A percentile compares a stretch with the other conserved stretches of the same genome.
Conservation (phyloP, 768 basidiomycete species). For the Tylopilus intermedius region DNA sequence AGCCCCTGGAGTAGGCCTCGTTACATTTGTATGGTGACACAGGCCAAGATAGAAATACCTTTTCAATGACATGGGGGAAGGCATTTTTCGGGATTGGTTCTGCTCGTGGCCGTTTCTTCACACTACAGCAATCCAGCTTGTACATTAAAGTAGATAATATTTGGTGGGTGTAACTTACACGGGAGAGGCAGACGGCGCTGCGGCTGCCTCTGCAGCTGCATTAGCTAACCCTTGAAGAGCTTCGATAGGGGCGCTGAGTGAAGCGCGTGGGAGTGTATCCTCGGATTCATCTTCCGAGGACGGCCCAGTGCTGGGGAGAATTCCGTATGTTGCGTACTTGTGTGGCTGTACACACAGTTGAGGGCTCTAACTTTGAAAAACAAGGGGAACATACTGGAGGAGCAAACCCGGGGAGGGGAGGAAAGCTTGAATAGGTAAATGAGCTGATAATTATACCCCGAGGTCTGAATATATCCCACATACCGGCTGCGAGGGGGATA, state of each 20-base stretch:
- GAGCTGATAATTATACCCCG: conserved; percentile 22
- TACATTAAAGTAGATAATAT: neutral
- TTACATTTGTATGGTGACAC: neutral
- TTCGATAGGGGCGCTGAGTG: conserved; percentile 89
- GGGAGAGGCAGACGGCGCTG: conserved; percentile 62
- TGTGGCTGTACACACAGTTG: conserved; percentile 52
- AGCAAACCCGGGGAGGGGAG: conserved; percentile 86
- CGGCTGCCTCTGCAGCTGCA: conserved; percentile 90
- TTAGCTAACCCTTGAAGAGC: conserved; percentile 92
- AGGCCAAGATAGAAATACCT: conserved; percentile 38
- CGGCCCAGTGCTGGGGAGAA: conserved; percentile 75
- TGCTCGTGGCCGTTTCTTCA: conserved; percentile 79
- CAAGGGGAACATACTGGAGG: conserved; percentile 59
- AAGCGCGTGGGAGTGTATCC: conserved; percentile 77
- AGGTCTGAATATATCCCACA: conserved; percentile 26
- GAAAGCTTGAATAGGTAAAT: conserved; percentile 49
- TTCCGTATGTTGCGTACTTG: conserved; percentile 88
- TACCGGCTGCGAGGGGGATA: conserved; percentile 31
- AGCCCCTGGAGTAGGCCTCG: conserved; percentile 52
- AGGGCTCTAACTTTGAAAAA: conserved; percentile 11
- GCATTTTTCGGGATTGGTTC: conserved; percentile 82
- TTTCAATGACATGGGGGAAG: conserved; percentile 86
- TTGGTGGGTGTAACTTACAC: conserved; percentile 38
- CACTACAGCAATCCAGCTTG: conserved; percentile 23
- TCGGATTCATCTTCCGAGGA: conserved; percentile 92